Evolutionary conservation across 2,329 filamentous ascomycete species (phyloP).

Genomic region (Venturia asperata): DNA sequence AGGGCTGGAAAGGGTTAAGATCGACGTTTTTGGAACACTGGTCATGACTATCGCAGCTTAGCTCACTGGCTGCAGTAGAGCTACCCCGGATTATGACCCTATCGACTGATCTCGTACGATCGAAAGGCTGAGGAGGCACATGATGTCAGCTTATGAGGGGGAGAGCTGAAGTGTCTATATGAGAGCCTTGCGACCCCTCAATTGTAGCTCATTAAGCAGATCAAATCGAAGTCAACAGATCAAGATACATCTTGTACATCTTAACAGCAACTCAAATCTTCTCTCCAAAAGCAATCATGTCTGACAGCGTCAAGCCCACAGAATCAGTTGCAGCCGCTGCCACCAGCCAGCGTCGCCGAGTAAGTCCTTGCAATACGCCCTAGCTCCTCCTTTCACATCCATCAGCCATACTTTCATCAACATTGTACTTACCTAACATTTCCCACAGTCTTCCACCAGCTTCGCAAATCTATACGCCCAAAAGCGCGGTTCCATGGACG

Average conservation of each 20-base stretch:
- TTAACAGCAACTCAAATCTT: too few species aligned
- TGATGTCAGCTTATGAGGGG: constrained; percentile 12
- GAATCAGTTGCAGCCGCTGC: neutral
- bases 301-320: neutral
- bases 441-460: neutral
- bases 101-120: constrained; percentile 4
- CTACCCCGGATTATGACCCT: constrained; percentile 5
- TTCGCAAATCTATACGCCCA: neutral
- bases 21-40: neutral
- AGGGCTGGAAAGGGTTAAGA: neutral
- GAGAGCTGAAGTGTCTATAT: neutral
- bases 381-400: too few species aligned
- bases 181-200: neutral
- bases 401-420: neutral
- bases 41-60: neutral
- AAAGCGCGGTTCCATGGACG: constrained; percentile 5
- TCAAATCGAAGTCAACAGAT: too few species aligned
- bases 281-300: neutral
- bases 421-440: neutral
- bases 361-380: too few species aligned
- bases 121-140: constrained; percentile 1
- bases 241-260: too few species aligned
- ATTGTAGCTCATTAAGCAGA: too few species aligned
- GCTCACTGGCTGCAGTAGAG: neutral
- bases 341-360: neutral